phyloP scores from a whole-genome alignment of 2,329 filamentous ascomycete genomes.

The Aplosporella prunicola region DNA sequence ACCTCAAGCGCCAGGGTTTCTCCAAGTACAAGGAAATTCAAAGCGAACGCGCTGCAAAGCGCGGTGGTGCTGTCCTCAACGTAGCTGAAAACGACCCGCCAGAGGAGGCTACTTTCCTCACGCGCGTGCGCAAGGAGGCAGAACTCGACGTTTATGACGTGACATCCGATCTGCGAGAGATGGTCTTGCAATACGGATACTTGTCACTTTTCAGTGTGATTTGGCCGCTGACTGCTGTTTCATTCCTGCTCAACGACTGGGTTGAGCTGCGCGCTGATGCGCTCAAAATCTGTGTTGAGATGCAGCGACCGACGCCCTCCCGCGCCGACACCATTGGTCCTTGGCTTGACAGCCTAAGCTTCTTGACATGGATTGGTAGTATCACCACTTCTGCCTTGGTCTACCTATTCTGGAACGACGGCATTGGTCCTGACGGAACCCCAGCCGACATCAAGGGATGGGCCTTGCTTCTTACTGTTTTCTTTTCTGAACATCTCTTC shows the following conservation, averaged over 20 bases:
- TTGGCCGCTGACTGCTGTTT: slow-evolving; percentile 86
- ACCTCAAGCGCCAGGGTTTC: slow-evolving; percentile 68
- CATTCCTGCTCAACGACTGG: slow-evolving; percentile 94
- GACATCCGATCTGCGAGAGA: slow-evolving; percentile 81
- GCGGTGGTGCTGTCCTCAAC: slow-evolving; percentile 42
- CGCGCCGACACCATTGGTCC: slow-evolving; percentile 90
- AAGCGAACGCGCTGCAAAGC: slow-evolving; percentile 47
- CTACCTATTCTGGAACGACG: slow-evolving; percentile 66
- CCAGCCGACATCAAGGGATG: slow-evolving; percentile 66
- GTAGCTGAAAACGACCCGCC: slow-evolving; percentile 52
- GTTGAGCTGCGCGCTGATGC: slow-evolving; percentile 88
- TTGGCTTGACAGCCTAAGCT: slow-evolving; percentile 76
- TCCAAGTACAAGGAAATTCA: slow-evolving; percentile 71
- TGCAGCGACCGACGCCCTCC: slow-evolving; percentile 81
- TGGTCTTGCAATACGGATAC: slow-evolving; percentile 85
- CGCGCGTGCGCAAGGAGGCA: slow-evolving; percentile 72
- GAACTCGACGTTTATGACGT: slow-evolving; percentile 81
- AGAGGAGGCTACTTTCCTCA: slow-evolving; percentile 72
- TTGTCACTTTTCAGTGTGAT: slow-evolving; percentile 84
- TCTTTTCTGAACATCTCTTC: slow-evolving; percentile 84
- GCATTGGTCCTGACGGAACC: slow-evolving; percentile 54
- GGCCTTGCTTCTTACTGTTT: slow-evolving; percentile 70
- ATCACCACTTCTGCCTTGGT: slow-evolving; percentile 80
- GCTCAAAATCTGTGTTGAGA: slow-evolving; percentile 84
- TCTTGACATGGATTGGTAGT: slow-evolving; percentile 89